These are phyloP conservation scores for Taphrina sp. DNA, from an alignment of 1,139 yeast genomes.

Conservation along the genomic window DNA sequence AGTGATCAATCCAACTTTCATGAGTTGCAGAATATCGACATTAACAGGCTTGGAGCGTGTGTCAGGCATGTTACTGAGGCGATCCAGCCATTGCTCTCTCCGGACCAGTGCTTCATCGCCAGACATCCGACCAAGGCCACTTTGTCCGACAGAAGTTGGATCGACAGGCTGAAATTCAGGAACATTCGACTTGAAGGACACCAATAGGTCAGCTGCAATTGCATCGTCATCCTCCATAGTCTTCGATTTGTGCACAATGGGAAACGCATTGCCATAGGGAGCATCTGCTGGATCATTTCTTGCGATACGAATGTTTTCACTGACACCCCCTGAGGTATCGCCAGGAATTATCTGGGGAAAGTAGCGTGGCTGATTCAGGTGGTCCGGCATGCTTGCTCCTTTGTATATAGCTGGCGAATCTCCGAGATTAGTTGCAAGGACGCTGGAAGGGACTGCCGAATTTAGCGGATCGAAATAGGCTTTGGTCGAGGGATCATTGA, in stretches of 20 bases:
- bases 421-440: not conserved
- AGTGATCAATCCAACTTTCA: conserved; percentile 21
- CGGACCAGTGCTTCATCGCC: not conserved
- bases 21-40: conserved; percentile 17
- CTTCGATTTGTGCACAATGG: conserved; percentile 2
- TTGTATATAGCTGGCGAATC: not conserved
- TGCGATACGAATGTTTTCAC: not conserved
- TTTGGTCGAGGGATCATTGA: conserved; percentile 12
- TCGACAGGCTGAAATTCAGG: not conserved
- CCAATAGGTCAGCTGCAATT: not conserved
- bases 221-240: conserved; percentile 5
- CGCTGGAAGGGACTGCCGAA: not conserved
- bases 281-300: not conserved
- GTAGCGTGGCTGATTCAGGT: not conserved
- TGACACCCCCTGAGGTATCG: not conserved
- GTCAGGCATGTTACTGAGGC: conserved; percentile 1
- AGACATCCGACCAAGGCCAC: not conserved
- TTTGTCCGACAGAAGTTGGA: too few species aligned
- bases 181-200: not conserved
- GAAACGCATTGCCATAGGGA: conserved; percentile 13
- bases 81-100: conserved; percentile 1
- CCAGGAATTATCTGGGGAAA: not conserved
- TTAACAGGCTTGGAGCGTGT: not conserved
- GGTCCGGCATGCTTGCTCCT: not conserved
- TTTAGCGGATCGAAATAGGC: not conserved